Base-by-base conservation (phyloP, 2,329 filamentous ascomycete genomes). In the Endoconidiophora polonica region DNA sequence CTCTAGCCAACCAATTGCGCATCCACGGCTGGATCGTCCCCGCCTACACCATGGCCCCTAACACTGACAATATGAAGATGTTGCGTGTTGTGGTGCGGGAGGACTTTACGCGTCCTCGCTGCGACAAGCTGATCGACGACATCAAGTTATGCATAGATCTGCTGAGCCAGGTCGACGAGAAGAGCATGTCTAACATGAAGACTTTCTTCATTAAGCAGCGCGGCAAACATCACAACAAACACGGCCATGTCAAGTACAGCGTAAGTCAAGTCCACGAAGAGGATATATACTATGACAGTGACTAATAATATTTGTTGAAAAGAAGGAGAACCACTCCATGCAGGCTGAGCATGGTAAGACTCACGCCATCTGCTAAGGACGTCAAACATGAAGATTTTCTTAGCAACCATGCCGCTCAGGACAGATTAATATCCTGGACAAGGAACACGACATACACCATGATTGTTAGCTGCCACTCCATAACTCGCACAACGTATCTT, bases 41-140 rank as follows among this genome's bases (percentile, higher is more conserved):
- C 0, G 90, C 90, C 0, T 96, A 96, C 67, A 96, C 88, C 38
- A 95, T 95, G 90, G 90, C 90, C 0, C 88, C 88, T 16, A 74
- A 94, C 62, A 87, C 85, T 16, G 71, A 85, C 50, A 70, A 79
- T 56, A 72, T 95, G 60, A 93, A 94, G 73, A 81, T 96, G 75
- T 78, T 95, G 70, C 81, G 90, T 37, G 78, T 95, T 3, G 90
- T 96, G 0, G 85, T 95, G 3, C 78, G 90, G 46, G 90, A 95
- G 65, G 90, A 95, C 66, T 95, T 96, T 58, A 84, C 79, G 44
- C 80, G 83, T 63, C 79, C 73, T 57, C 75, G 88, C 38, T 94
- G 86, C 60, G 87, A 96, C 60, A 70, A 76, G 7, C 70, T 96
- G 33, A 70, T 95, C 54, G 59, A 63, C 23, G 88, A 95, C 61